A percentile compares a stretch with the other conserved stretches of the same genome.
These are phyloP conservation scores for Apium graveolens DNA, from an alignment of 129 eudicot species.

Conservation along the genomic window DNA sequence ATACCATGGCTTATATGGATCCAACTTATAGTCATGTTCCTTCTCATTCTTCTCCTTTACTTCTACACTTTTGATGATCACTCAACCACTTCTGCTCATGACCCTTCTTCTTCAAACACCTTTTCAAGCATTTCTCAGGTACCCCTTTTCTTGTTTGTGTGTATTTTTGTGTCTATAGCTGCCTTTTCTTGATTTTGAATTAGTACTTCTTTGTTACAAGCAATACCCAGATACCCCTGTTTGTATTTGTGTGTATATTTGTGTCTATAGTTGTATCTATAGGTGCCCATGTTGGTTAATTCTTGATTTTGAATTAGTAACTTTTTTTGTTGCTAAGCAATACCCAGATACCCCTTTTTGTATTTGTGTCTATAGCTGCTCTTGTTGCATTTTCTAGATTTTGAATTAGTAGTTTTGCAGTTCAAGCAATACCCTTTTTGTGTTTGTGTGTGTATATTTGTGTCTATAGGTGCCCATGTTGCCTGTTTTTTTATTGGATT, in stretches of 20 bases:
- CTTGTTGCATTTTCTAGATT: no score
- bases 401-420: no score
- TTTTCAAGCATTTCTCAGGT: slow-evolving; percentile 14
- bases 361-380: not conserved
- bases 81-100: slow-evolving; percentile 11
- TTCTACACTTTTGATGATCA: slow-evolving; percentile 39
- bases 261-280: not conserved
- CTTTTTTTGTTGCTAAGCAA: not conserved
- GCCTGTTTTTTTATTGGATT: not conserved
- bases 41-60: slow-evolving; percentile 46
- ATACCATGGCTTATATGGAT: slow-evolving; percentile 91
- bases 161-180: slow-evolving; percentile 8
- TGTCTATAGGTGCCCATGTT: not conserved
- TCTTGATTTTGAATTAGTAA: no score
- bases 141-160: slow-evolving; percentile 5
- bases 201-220: no score
- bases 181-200: no score
- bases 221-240: slow-evolving; percentile 4
- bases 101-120: slow-evolving; percentile 22
- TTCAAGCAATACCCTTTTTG: not conserved
- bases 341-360: slow-evolving; percentile 4
- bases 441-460: slow-evolving; percentile 17
- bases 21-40: slow-evolving; percentile 60
- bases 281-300: no score
- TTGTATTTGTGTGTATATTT: slow-evolving; percentile 13